A percentile compares a stretch with the other conserved stretches of the same genome.
phyloP scores from a whole-genome alignment of 139 green algal genomes.

The Picochlorum sp. region DNA sequence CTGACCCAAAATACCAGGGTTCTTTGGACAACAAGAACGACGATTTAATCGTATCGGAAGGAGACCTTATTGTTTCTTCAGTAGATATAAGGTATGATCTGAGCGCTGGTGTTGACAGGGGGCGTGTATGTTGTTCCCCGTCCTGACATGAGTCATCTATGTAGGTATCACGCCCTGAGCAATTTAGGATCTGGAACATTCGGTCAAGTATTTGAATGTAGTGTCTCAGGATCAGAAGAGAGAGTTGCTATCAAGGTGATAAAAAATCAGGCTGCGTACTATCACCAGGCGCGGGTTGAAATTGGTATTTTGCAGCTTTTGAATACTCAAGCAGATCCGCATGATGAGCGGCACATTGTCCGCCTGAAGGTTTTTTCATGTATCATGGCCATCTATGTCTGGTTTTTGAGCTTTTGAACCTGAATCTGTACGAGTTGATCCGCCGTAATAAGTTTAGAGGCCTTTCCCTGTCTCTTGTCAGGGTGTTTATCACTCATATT shows the following conservation, averaged over 20 bases:
- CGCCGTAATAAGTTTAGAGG: conserved; percentile 87
- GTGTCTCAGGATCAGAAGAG: neutral
- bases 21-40: conserved; percentile 77
- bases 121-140: neutral
- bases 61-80: conserved; percentile 46
- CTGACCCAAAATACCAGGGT: conserved; percentile 46
- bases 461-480: conserved; percentile 78
- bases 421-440: conserved; percentile 98
- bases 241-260: conserved; percentile 90
- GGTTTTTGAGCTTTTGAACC: conserved; percentile 91
- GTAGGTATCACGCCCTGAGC: conserved; percentile 63
- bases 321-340: conserved; percentile 70
- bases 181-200: conserved; percentile 91
- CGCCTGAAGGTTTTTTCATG: conserved; percentile 89
- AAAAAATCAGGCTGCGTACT: conserved; percentile 97
- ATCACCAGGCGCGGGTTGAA: conserved; percentile 71
- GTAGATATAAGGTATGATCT: conserved; percentile 10
- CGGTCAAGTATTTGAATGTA: conserved; percentile 83
- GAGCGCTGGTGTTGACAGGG: too few relatives aligned
- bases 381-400: conserved; percentile 90
- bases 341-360: conserved; percentile 84
- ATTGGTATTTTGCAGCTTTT: conserved; percentile 90
- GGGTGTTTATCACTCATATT: conserved; percentile 75
- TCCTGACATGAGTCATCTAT: neutral
- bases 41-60: conserved; percentile 78